phyloP scores from a whole-genome alignment of 768 basidiomycete species.

The Trametes sanguinea region DNA sequence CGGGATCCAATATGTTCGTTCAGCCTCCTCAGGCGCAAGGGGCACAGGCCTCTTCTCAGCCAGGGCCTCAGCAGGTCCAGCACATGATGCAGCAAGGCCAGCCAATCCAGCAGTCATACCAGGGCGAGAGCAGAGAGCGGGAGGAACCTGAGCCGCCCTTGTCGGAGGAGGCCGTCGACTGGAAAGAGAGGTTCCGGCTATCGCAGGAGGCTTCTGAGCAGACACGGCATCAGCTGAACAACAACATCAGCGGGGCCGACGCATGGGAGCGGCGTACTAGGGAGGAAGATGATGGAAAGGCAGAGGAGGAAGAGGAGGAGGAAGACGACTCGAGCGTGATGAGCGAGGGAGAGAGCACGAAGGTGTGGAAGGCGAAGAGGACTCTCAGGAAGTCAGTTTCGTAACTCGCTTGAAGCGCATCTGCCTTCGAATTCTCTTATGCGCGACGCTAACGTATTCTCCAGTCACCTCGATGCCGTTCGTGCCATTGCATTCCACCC shows the following conservation, averaged over 20 bases:
- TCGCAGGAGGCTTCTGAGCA: constrained; percentile 65
- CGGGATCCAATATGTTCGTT: constrained; percentile 42
- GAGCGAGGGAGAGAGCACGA: constrained; percentile 66
- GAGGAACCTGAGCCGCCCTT: constrained; percentile 54
- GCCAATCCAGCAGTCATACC: constrained; percentile 34
- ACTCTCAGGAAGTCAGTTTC: constrained; percentile 83
- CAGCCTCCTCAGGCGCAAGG: constrained; percentile 39
- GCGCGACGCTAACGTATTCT: constrained; percentile 20
- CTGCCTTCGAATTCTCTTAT: neutral
- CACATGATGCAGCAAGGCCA: constrained; percentile 30
- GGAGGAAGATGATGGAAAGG: constrained; percentile 69
- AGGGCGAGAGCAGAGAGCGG: constrained; percentile 47
- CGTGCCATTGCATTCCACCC: constrained; percentile 90
- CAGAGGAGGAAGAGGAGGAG: constrained; percentile 67
- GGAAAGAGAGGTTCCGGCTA: constrained; percentile 76
- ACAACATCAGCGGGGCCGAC: constrained; percentile 39
- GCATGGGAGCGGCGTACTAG: constrained; percentile 55
- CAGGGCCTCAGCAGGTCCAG: constrained; percentile 33
- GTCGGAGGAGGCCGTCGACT: constrained; percentile 87
- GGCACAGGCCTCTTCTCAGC: constrained; percentile 22
- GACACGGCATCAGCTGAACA: constrained; percentile 37
- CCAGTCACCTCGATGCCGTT: constrained; percentile 91
- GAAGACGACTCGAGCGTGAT: constrained; percentile 62
- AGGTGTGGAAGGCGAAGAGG: constrained; percentile 84
- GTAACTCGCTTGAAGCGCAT: constrained; percentile 16